phyloP scores from a whole-genome alignment of 1,284 basidiomycete species.

The Malassezia sp. region DNA sequence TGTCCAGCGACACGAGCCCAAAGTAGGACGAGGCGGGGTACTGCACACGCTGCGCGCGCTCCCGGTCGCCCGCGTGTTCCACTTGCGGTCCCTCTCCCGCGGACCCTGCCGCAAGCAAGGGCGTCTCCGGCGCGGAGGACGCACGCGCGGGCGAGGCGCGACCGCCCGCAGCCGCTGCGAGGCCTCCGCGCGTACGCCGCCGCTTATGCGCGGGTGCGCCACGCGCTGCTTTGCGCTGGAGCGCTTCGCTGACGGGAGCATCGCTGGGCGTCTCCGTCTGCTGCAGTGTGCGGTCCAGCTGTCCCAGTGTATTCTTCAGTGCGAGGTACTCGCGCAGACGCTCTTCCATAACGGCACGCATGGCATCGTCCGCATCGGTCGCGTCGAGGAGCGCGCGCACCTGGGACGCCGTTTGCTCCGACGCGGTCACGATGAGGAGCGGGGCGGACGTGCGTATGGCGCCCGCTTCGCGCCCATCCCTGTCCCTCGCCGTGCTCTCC shows the following conservation, averaged over 20 bases:
- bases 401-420: slow-evolving; percentile 31
- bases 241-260: slow-evolving; percentile 18
- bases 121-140: no score
- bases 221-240: slow-evolving; percentile 30
- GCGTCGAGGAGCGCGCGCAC: slow-evolving; percentile 29
- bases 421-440: slow-evolving; percentile 37
- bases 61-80: no score
- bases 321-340: slow-evolving; percentile 59
- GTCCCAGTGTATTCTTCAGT: slow-evolving; percentile 62
- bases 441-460: not conserved
- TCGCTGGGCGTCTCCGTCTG: not conserved
- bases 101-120: no score
- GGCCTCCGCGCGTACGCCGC: slow-evolving; percentile 25
- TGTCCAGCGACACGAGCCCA: slow-evolving; percentile 65
- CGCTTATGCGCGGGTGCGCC: slow-evolving; percentile 46
- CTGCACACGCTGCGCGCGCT: no score
- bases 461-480: no score
- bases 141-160: no score
- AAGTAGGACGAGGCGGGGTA: no score
- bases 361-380: not conserved
- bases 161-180: slow-evolving; percentile 4
- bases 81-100: no score
- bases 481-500: no score
- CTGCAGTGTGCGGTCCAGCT: slow-evolving; percentile 26
- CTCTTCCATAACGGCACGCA: not conserved